Conservation (phyloP, 2,329 filamentous ascomycete species). For the Fragosphaeria purpurea region DNA sequence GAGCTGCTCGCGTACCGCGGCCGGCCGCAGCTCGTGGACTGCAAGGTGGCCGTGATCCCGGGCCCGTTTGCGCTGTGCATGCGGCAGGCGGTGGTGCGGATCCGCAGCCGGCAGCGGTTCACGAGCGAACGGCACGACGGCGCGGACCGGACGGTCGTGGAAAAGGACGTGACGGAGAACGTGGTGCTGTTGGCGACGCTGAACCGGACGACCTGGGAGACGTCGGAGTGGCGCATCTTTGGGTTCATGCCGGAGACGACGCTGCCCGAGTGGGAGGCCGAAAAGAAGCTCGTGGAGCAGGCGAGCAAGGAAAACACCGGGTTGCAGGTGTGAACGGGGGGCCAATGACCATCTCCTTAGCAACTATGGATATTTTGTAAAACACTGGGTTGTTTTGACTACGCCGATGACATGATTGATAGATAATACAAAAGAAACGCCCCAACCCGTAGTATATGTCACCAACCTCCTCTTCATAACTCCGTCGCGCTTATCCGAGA, state of each 20-base stretch:
- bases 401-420: no score
- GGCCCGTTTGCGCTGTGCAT: slow-evolving; percentile 27
- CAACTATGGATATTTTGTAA: no score
- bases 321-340: no score
- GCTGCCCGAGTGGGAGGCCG: slow-evolving; percentile 28
- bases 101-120: slow-evolving; percentile 46
- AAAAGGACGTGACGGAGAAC: slow-evolving; percentile 52
- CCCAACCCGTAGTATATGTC: no score
- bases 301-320: neutral
- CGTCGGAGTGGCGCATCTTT: slow-evolving; percentile 53
- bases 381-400: no score
- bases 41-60: slow-evolving; percentile 40
- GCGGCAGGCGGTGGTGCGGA: slow-evolving; percentile 48
- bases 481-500: no score
- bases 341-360: no score
- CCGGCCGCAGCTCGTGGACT: slow-evolving; percentile 43
- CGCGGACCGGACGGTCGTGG: slow-evolving; percentile 26
- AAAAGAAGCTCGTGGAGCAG: slow-evolving; percentile 8
- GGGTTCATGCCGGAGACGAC: slow-evolving; percentile 50
- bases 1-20: slow-evolving; percentile 41
- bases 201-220: slow-evolving; percentile 34
- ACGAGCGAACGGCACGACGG: slow-evolving; percentile 13
- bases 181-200: slow-evolving; percentile 47
- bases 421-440: no score
- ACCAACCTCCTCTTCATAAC: no score